Conservation (phyloP, 2,329 filamentous ascomycete genomes). For the Periconia sp. region DNA sequence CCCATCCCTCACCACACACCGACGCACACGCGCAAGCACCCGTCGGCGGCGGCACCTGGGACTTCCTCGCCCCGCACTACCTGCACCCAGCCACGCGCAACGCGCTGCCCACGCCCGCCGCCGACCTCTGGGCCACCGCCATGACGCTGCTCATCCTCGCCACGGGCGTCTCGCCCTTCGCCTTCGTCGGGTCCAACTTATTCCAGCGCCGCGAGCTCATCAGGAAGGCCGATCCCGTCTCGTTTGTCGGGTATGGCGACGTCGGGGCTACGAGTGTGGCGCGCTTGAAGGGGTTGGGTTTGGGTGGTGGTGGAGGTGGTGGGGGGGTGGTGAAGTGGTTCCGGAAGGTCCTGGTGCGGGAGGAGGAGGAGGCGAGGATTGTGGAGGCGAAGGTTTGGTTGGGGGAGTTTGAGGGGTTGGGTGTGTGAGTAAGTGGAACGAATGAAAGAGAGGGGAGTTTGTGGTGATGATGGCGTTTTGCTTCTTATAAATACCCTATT, state of each 20-base stretch:
- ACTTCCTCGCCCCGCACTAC: constrained; percentile 13
- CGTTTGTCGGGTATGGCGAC: constrained; percentile 42
- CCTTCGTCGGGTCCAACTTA: constrained; percentile 42
- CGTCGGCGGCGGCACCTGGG: constrained; percentile 50
- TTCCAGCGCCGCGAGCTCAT: constrained; percentile 49
- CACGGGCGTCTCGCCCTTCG: constrained; percentile 47
- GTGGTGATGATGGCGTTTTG: no score
- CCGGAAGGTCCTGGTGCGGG: constrained; percentile 37
- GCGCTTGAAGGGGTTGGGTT: constrained; percentile 2
- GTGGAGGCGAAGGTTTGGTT: not conserved
- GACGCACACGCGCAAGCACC: constrained; percentile 10
- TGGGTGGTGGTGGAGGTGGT: constrained; percentile 28
- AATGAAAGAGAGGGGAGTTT: no score
- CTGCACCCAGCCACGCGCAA: constrained; percentile 33
- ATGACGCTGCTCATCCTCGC: constrained; percentile 48
- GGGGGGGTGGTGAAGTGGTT: constrained; percentile 38
- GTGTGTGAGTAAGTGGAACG: no score
- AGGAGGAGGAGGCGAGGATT: constrained; percentile 17
- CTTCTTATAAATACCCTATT: no score
- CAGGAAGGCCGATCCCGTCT: constrained; percentile 45
- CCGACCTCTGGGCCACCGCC: constrained; percentile 50
- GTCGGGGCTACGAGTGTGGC: constrained; percentile 27
- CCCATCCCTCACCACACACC: constrained; percentile 5
- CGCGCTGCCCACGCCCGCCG: constrained; percentile 39
- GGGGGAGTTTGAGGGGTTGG: not conserved